These are phyloP conservation scores for Penicillium goetzii DNA, from an alignment of 495 filamentous ascomycete genomes.

Conservation along the genomic window DNA sequence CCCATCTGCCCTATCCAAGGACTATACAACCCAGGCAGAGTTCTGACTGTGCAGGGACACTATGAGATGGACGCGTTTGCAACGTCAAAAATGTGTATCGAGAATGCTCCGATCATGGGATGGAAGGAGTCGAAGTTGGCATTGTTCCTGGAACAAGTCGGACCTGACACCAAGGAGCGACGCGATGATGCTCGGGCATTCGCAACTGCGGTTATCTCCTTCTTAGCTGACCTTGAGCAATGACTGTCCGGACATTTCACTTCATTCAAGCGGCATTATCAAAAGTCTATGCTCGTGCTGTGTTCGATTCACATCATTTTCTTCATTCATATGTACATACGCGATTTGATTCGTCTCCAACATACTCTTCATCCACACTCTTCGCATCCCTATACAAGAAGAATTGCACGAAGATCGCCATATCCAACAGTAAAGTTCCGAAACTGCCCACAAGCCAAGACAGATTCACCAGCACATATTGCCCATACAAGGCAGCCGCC, in stretches of 20 bases:
- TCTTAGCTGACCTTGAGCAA: conserved; percentile 31
- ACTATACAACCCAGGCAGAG: conserved; percentile 38
- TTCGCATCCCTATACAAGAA: conserved; percentile 71
- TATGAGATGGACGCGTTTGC: conserved; percentile 46
- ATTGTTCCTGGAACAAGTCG: conserved; percentile 34
- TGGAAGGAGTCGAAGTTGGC: conserved; percentile 37
- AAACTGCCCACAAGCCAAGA: conserved; percentile 89
- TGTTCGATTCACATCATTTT: background rate
- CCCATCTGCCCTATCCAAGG: conserved; percentile 44
- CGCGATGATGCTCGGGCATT: conserved; percentile 31
- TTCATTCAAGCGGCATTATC: background rate
- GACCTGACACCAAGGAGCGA: conserved; percentile 28
- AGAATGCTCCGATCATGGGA: conserved; percentile 32
- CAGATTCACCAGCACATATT: conserved; percentile 84
- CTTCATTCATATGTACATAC: conserved; percentile 9
- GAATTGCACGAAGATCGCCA: conserved; percentile 88
- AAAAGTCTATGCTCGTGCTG: background rate
- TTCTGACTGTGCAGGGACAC: conserved; percentile 43
- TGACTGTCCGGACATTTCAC: conserved; percentile 14
- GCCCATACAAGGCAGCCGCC: conserved; percentile 61
- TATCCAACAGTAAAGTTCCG: conserved; percentile 82
- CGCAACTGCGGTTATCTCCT: conserved; percentile 31
- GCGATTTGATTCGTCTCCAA: conserved; percentile 12
- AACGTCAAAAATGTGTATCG: conserved; percentile 34
- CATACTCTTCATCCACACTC: conserved; percentile 9